Conservation (phyloP, 345 rosid species). For the Linum lewisii region DNA sequence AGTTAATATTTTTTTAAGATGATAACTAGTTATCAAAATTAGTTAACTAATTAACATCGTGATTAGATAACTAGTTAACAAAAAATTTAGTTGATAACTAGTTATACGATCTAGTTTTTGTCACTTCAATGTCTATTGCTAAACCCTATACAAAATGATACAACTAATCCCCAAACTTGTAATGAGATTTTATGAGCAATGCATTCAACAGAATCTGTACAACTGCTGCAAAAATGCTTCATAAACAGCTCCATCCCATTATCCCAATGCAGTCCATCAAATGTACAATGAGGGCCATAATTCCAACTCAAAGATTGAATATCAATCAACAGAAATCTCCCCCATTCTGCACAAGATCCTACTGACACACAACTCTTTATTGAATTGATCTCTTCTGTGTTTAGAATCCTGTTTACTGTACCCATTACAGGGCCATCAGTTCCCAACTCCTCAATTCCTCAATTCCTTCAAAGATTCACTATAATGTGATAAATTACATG, state of each 20-base stretch:
- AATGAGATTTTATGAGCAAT: slow-evolving; percentile 85
- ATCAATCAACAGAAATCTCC: slow-evolving; percentile 57
- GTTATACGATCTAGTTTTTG: too few relatives aligned
- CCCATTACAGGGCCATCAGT: slow-evolving; percentile 31
- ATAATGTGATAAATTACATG: slow-evolving; percentile 66
- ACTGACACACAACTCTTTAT: slow-evolving; percentile 14
- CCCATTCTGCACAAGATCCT: slow-evolving; percentile 45
- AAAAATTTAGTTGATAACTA: too few relatives aligned
- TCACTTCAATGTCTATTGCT: too few relatives aligned
- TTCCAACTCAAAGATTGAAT: slow-evolving; percentile 74
- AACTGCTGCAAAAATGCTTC: too few relatives aligned
- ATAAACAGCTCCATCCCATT: slow-evolving; percentile 55
- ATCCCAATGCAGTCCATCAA: slow-evolving; percentile 94
- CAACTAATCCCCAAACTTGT: slow-evolving; percentile 37
- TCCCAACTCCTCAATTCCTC: slow-evolving; percentile 46
- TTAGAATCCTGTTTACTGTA: slow-evolving; percentile 58
- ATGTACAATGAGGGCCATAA: slow-evolving; percentile 72
- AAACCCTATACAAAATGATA: too few relatives aligned
- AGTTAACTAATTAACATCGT: too few relatives aligned
- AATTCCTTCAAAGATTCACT: slow-evolving; percentile 32
- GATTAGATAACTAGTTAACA: too few relatives aligned
- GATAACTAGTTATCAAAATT: too few relatives aligned
- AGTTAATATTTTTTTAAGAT: too few relatives aligned
- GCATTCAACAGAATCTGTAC: slow-evolving; percentile 75
- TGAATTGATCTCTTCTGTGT: slow-evolving; percentile 58